Percentiles rank a stretch among this genome's conserved stretches.
Conservation (phyloP, 768 basidiomycete species). For the Tricholoma saponaceum region DNA sequence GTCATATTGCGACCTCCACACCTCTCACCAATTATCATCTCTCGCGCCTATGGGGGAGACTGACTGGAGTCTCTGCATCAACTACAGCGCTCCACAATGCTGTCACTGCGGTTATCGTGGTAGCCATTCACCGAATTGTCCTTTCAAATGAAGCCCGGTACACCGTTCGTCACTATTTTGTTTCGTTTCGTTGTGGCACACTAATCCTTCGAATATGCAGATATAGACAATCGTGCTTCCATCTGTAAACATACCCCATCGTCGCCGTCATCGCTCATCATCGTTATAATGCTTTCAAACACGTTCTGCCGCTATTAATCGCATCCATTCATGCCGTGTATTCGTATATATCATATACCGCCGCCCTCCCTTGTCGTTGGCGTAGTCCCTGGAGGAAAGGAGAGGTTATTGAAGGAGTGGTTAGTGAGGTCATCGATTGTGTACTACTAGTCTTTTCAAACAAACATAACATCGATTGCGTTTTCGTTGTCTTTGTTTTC, state of each 20-base stretch:
- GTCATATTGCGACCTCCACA: not conserved
- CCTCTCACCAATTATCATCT: conserved; percentile 5
- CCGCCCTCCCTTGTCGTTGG: conserved; percentile 15
- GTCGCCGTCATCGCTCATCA: conserved; percentile 1
- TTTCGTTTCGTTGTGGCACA: conserved; percentile 2
- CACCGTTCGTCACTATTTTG: conserved; percentile 4
- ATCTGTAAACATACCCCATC: not conserved
- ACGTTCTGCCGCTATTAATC: conserved; percentile 10
- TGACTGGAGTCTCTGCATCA: conserved; percentile 28
- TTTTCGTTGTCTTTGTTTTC: conserved; percentile 6
- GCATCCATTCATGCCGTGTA: conserved; percentile 5
- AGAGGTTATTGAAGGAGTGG: conserved; percentile 23
- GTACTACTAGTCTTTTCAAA: conserved; percentile 22
- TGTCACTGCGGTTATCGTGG: conserved; percentile 77
- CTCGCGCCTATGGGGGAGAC: conserved; percentile 16
- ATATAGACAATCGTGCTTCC: not conserved
- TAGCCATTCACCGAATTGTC: conserved; percentile 54
- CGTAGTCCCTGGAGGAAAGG: conserved; percentile 4
- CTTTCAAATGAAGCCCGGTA: conserved; percentile 46
- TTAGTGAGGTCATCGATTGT: conserved; percentile 33
- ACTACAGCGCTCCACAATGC: conserved; percentile 68
- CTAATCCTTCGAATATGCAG: not conserved
- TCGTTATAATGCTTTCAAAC: conserved; percentile 18
- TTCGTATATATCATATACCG: conserved; percentile 14
- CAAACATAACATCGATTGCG: conserved; percentile 22